Conservation (phyloP, 495 filamentous ascomycete species). For the Neurospora sp. region DNA sequence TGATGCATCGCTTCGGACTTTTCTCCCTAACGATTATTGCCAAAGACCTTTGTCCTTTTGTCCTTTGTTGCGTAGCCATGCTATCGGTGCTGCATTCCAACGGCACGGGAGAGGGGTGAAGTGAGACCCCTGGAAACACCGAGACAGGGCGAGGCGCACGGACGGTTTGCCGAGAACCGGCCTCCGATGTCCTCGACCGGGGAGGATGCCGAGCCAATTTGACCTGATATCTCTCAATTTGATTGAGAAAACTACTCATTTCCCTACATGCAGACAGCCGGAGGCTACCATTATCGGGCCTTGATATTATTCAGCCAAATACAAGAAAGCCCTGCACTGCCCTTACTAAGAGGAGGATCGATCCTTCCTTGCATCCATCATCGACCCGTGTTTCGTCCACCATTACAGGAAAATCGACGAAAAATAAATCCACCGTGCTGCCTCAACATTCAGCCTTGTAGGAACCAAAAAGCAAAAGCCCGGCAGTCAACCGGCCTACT, state of each 20-base stretch:
- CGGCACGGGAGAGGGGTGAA: background rate
- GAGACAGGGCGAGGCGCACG: background rate
- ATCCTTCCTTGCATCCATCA: no score
- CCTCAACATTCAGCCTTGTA: background rate
- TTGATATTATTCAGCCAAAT: no score
- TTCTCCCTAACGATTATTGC: background rate
- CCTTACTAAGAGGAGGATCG: no score
- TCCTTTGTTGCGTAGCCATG: background rate
- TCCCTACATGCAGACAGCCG: no score
- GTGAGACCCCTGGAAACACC: background rate
- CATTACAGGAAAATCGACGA: no score
- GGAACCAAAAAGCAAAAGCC: background rate
- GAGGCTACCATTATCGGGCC: no score
- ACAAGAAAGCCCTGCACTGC: no score
- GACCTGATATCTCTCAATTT: no score
- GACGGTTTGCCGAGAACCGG: background rate
- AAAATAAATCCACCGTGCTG: no score
- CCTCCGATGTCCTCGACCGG: background rate
- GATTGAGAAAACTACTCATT: no score
- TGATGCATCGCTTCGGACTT: background rate
- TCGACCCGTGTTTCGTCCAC: no score
- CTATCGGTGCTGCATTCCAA: background rate
- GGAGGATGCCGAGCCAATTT: background rate
- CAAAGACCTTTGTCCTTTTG: background rate
- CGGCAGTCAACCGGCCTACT: background rate